Evolutionary conservation across 495 filamentous ascomycete genomes (phyloP), one percentile per base, ranked within the genome.

Genomic region (Aspergillus bertholletiae): DNA sequence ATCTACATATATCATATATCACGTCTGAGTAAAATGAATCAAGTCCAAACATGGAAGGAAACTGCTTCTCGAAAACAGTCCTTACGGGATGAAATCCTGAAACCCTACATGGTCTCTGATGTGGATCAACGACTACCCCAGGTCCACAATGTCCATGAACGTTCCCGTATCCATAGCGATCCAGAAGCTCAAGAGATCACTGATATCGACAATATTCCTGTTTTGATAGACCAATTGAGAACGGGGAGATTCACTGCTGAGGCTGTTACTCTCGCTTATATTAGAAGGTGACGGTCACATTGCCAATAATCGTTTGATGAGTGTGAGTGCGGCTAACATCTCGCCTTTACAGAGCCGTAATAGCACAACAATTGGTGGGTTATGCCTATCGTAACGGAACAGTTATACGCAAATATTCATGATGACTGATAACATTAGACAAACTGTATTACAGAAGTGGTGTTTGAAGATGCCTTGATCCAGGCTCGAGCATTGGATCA

Each of bases 401-500:
- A 13, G 7, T 18, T 15, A 17, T 51, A n/a, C n/a, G 13, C 23
- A 7, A 17, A 32, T 15, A 24, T 17, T 61, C 18, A 61, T 20
- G 2, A n/a, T 6, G 13, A 37, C n/a, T 5, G 11, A 0, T 12
- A 7, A 21, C 9, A 2, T 27, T 23, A 81, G 62, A 80, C 73
- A 46, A 84, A 86, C 55, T 85, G 84, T 52, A 67, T 88, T 7
- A 85, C 80, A 2, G 86, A 90, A 57, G 78, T 84, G 27, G 71
- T 86, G 35, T 88, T 88, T 54, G 74, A 80, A 37, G 67, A 77
- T 24, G 86, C 86, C 2, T 60, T 89, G n/a, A 61, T 64, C 13
- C 75, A 83, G 20, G 87, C 85, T 7, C 70, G 63, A 18, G 59
- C 70, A 7, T 75, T 88, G 18, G 87, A 89, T 62, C 59, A 53